Conservation (phyloP, 495 filamentous ascomycete species). For the Hyaloscypha finlandica region DNA sequence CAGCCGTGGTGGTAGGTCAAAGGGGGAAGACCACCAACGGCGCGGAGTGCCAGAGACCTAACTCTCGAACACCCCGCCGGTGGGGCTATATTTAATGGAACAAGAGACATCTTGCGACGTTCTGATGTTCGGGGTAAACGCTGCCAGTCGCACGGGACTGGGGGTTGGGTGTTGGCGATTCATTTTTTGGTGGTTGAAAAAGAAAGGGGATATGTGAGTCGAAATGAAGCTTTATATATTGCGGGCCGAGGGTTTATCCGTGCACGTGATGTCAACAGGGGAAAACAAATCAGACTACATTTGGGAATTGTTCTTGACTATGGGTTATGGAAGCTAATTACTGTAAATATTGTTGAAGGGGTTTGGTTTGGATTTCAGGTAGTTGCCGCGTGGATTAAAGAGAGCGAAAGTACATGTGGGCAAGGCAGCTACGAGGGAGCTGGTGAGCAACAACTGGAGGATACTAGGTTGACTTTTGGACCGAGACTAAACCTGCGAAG, state of each 20-base stretch:
- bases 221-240: slow-evolving; percentile 4
- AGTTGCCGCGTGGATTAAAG: too few relatives aligned
- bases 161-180: slow-evolving; percentile 34
- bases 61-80: slow-evolving; percentile 64
- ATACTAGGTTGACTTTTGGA: too few relatives aligned
- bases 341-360: too few relatives aligned
- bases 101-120: slow-evolving; percentile 43
- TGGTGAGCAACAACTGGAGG: too few relatives aligned
- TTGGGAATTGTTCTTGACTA: not conserved
- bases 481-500: too few relatives aligned
- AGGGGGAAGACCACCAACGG: slow-evolving; percentile 35
- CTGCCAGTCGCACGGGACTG: slow-evolving; percentile 38
- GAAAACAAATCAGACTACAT: not conserved
- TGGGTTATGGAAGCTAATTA: too few relatives aligned
- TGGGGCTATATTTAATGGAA: slow-evolving; percentile 65
- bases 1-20: slow-evolving; percentile 31
- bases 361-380: too few relatives aligned
- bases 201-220: slow-evolving; percentile 24
- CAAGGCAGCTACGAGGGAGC: too few relatives aligned
- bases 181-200: slow-evolving; percentile 28
- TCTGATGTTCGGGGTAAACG: slow-evolving; percentile 26
- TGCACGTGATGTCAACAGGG: not conserved
- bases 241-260: slow-evolving; percentile 13
- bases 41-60: slow-evolving; percentile 47
- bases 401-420: too few relatives aligned